Percentiles rank a stretch among this genome's conserved stretches.
These are phyloP conservation scores for Hanseniaspora mollemarum DNA, from an alignment of 805 yeast species.

Conservation along the genomic window DNA sequence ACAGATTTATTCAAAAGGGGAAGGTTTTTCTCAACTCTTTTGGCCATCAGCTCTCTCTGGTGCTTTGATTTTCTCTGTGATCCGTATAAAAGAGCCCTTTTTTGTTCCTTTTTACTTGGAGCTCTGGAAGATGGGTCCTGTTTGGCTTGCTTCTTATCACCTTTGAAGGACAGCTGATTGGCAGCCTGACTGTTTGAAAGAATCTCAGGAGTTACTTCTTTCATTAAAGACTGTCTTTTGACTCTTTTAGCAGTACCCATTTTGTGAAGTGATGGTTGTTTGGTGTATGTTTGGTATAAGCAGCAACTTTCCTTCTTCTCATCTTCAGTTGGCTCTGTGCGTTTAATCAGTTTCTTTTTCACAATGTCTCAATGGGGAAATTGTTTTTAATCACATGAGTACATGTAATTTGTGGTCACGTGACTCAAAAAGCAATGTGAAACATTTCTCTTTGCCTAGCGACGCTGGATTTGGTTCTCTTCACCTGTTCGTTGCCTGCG, in stretches of 20 bases:
- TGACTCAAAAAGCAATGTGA: no score
- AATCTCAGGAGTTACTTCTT: slow-evolving; percentile 56
- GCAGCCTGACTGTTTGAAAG: slow-evolving; percentile 55
- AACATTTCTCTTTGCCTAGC: no score
- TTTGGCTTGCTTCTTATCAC: slow-evolving; percentile 35
- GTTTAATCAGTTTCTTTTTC: no score
- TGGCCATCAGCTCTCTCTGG: slow-evolving; percentile 21
- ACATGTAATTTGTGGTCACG: no score
- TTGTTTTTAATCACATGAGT: no score
- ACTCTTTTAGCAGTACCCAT: slow-evolving; percentile 42
- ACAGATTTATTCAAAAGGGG: slow-evolving; percentile 75
- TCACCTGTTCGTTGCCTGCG: no score
- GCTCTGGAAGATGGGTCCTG: slow-evolving; percentile 49
- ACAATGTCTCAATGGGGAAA: no score
- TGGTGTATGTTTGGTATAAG: no score
- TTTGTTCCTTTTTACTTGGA: slow-evolving; percentile 48
- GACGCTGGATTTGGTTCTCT: no score
- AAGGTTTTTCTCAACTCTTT: slow-evolving; percentile 64
- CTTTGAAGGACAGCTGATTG: slow-evolving; percentile 43
- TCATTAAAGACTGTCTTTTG: slow-evolving; percentile 40
- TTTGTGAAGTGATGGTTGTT: no score
- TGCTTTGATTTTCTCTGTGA: slow-evolving; percentile 39
- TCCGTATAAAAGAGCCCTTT: slow-evolving; percentile 56
- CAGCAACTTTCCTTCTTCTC: no score
- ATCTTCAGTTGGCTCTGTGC: no score